Evolutionary conservation across 352 stramenopile genomes (phyloP).

Genomic region (Aphanomyces euteiches): DNA sequence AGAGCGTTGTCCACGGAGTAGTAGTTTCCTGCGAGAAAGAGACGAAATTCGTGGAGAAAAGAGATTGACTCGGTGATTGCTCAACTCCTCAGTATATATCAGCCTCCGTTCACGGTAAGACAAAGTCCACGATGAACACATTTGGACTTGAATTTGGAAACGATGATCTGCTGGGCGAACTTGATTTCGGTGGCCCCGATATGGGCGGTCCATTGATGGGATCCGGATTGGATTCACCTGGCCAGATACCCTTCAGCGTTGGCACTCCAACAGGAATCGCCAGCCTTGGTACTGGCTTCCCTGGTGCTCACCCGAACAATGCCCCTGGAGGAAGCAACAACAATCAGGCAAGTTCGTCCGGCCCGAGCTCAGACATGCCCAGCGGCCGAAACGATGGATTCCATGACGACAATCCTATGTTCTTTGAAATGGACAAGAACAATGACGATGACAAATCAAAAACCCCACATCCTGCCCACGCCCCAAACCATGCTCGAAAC

Average conservation of each 20-base stretch:
- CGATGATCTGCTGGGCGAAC: constrained; percentile 19
- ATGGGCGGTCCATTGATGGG: constrained; percentile 12
- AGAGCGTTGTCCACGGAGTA: constrained; percentile 23
- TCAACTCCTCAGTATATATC: constrained; percentile 2
- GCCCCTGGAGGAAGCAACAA: not conserved
- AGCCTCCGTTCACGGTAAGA: not conserved
- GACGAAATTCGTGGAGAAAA: not conserved
- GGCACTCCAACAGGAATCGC: constrained; percentile 79
- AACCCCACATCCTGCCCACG: constrained; percentile 30
- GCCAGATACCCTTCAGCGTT: constrained; percentile 67
- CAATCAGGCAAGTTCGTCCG: constrained; percentile 1
- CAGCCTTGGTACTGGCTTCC: constrained; percentile 49
- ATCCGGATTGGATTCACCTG: constrained; percentile 22
- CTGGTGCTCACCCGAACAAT: constrained; percentile 2
- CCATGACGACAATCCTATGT: constrained; percentile 32
- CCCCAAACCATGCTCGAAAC: constrained; percentile 27
- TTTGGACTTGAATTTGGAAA: constrained; percentile 29
- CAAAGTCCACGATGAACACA: constrained; percentile 17
- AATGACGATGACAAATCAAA: constrained; percentile 39
- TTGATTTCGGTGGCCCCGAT: constrained; percentile 20
- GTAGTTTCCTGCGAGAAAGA: constrained; percentile 3
- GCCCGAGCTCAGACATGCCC: constrained; percentile 1
- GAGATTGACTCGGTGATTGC: constrained; percentile 1
- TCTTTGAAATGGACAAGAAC: constrained; percentile 62
- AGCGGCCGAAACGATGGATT: constrained; percentile 22